phyloP scores from a whole-genome alignment of 805 yeast species.

The Dipodascus geniculatus region DNA sequence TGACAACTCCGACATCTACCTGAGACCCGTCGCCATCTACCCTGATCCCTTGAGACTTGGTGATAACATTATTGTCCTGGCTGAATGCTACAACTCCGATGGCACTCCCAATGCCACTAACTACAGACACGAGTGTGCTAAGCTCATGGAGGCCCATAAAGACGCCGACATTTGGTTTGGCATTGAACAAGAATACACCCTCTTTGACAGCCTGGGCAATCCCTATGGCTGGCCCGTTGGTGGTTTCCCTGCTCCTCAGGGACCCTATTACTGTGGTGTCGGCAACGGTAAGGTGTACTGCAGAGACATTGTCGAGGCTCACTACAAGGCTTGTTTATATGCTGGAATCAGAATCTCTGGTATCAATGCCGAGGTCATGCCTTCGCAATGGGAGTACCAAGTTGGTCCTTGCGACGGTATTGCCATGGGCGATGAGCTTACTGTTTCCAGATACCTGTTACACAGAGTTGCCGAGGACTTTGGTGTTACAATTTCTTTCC shows the following conservation, averaged over 20 bases:
- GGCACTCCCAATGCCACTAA: slow-evolving; percentile 98
- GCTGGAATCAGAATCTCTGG: slow-evolving; percentile 89
- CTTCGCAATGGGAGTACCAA: slow-evolving; percentile 99
- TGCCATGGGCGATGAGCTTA: slow-evolving; percentile 92
- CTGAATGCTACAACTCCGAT: slow-evolving; percentile 97
- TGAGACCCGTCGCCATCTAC: slow-evolving; percentile 92
- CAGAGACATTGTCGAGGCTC: slow-evolving; percentile 97
- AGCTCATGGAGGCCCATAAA: slow-evolving; percentile 86
- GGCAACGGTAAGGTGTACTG: slow-evolving; percentile 98
- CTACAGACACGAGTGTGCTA: slow-evolving; percentile 95
- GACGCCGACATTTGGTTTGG: slow-evolving; percentile 91
- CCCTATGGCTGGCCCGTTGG: slow-evolving; percentile 99
- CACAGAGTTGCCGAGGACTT: slow-evolving; percentile 97
- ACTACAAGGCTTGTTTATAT: slow-evolving; percentile 93
- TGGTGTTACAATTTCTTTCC: slow-evolving; percentile 96
- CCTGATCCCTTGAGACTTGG: slow-evolving; percentile 98
- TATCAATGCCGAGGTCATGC: slow-evolving; percentile 99
- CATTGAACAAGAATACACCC: slow-evolving; percentile 96
- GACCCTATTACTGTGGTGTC: slow-evolving; percentile 99
- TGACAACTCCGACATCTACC: slow-evolving; percentile 85
- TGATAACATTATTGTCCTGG: slow-evolving; percentile 86
- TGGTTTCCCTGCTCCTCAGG: slow-evolving; percentile 99
- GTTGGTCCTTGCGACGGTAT: slow-evolving; percentile 97
- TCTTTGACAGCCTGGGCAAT: slow-evolving; percentile 80
- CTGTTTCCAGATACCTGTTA: slow-evolving; percentile 90